Conservation (phyloP, 75 land plant species). For the Picea glauca region DNA sequence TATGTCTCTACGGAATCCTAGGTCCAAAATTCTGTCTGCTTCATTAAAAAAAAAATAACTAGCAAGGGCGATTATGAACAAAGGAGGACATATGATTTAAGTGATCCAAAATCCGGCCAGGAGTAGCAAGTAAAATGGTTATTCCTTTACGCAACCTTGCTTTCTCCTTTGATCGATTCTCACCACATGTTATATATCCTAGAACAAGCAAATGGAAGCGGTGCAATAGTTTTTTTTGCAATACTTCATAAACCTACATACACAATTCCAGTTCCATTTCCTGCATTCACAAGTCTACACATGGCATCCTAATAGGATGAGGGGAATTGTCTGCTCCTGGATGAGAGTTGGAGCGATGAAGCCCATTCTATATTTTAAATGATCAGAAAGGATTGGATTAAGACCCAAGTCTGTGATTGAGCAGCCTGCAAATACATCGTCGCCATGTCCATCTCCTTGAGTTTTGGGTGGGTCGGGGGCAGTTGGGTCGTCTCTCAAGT, state of each 20-base stretch:
- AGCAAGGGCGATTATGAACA: slow-evolving; percentile 47
- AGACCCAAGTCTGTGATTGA: slow-evolving; percentile 63
- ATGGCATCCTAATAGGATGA: slow-evolving; percentile 71
- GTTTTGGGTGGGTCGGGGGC: background rate
- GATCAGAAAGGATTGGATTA: slow-evolving; percentile 42
- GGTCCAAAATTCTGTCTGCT: slow-evolving; percentile 92
- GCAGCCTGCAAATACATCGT: slow-evolving; percentile 45
- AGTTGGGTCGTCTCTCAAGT: no score
- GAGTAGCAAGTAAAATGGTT: slow-evolving; percentile 90
- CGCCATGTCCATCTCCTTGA: background rate
- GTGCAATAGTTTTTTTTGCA: slow-evolving; percentile 66
- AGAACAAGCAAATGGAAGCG: slow-evolving; percentile 94
- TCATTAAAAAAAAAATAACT: slow-evolving; percentile 81
- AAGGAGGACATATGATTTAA: slow-evolving; percentile 81
- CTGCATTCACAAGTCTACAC: slow-evolving; percentile 79
- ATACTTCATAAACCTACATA: slow-evolving; percentile 58
- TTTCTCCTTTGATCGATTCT: slow-evolving; percentile 88
- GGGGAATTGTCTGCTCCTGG: slow-evolving; percentile 82
- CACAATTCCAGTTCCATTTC: slow-evolving; percentile 65
- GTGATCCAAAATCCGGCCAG: slow-evolving; percentile 94
- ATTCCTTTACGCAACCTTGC: slow-evolving; percentile 96
- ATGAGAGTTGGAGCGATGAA: slow-evolving; percentile 74
- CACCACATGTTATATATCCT: slow-evolving; percentile 91
- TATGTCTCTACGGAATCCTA: slow-evolving; percentile 93
- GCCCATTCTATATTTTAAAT: slow-evolving; percentile 70